Evolutionary conservation across 2,329 filamentous ascomycete species (phyloP).

Genomic region (Hymenoscyphus linearis): DNA sequence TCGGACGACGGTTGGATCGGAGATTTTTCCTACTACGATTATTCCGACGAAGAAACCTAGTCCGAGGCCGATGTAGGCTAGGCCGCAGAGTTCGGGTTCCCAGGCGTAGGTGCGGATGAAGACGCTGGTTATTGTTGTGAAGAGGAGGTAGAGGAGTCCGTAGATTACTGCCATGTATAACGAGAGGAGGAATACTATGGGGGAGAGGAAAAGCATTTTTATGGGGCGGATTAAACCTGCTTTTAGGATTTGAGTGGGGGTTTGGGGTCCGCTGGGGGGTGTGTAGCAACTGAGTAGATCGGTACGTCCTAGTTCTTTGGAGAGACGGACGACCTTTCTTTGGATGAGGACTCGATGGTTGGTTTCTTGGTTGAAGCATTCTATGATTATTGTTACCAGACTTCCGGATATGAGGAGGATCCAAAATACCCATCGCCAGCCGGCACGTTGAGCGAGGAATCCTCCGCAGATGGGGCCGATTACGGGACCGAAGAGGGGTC

Average conservation of each 20-base stretch:
- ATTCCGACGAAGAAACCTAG: slow-evolving; percentile 39
- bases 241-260: slow-evolving; percentile 30
- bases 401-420: slow-evolving; percentile 44
- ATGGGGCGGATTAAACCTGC: slow-evolving; percentile 45
- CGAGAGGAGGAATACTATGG: slow-evolving; percentile 39
- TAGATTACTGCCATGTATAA: slow-evolving; percentile 49
- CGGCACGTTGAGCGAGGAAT: slow-evolving; percentile 42
- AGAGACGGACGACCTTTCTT: slow-evolving; percentile 42
- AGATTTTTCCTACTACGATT: slow-evolving; percentile 38
- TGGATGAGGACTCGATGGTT: slow-evolving; percentile 46
- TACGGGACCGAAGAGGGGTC: slow-evolving; percentile 29
- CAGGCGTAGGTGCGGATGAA: slow-evolving; percentile 41
- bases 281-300: slow-evolving; percentile 43
- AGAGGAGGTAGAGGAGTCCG: slow-evolving; percentile 48
- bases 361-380: slow-evolving; percentile 42
- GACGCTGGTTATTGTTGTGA: slow-evolving; percentile 46
- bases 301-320: slow-evolving; percentile 40
- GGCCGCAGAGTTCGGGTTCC: slow-evolving; percentile 37
- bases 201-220: slow-evolving; percentile 37
- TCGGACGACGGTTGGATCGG: slow-evolving; percentile 41
- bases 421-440: slow-evolving; percentile 39
- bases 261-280: slow-evolving; percentile 12
- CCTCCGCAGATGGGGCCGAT: slow-evolving; percentile 30
- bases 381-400: slow-evolving; percentile 32
- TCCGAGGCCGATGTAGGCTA: slow-evolving; percentile 41